A percentile compares a stretch with the other conserved stretches of the same genome.
phyloP scores from a whole-genome alignment of 768 basidiomycete genomes.

The Hericium erinaceus region DNA sequence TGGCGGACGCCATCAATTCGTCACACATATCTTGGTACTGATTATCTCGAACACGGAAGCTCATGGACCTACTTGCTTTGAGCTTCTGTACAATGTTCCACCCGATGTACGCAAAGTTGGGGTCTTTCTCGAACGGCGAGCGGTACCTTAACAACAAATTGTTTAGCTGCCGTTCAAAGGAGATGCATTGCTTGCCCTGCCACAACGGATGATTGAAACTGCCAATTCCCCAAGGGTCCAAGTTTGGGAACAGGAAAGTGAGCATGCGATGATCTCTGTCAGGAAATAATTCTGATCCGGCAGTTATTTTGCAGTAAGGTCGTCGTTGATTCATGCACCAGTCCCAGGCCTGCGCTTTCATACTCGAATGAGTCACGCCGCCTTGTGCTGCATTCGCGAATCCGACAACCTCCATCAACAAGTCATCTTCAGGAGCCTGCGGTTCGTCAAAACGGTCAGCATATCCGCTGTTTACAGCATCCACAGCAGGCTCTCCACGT shows the following conservation, averaged over 20 bases:
- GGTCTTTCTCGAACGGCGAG: constrained; percentile 17
- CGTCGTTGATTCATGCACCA: not conserved
- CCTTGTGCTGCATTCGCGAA: not conserved
- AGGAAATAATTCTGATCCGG: not conserved
- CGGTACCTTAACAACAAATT: constrained; percentile 26
- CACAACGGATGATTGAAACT: constrained; percentile 29
- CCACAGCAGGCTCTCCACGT: not conserved
- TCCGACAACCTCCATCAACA: not conserved
- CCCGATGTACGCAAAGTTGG: not conserved
- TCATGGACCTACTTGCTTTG: not conserved
- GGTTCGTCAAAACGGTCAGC: not conserved
- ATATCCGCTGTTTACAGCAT: not conserved
- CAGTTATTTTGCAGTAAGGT: not conserved
- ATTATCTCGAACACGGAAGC: not conserved
- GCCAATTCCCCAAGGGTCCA: constrained; percentile 35
- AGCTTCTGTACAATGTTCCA: not conserved
- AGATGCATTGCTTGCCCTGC: constrained; percentile 3
- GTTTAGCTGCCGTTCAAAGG: constrained; percentile 25
- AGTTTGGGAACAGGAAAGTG: constrained; percentile 31
- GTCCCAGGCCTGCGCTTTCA: not conserved
- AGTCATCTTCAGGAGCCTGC: not conserved
- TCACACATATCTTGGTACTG: not conserved
- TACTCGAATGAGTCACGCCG: not conserved
- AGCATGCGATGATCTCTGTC: constrained; percentile 25
- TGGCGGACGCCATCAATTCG: not conserved